phyloP scores from a whole-genome alignment of 257 asterid genomes.

The Scutellaria barbata region DNA sequence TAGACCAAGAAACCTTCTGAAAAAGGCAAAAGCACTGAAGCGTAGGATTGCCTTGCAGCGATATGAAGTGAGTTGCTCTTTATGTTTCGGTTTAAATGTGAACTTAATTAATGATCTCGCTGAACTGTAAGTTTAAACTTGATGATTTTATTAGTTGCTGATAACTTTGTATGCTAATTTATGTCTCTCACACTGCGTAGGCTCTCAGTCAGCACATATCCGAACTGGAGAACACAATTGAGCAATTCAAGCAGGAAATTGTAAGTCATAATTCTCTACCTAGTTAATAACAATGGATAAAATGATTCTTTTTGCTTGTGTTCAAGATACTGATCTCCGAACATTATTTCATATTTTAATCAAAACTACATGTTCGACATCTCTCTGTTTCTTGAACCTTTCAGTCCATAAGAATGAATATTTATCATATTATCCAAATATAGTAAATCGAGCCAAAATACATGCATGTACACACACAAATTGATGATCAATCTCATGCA shows the following conservation, averaged over 20 bases:
- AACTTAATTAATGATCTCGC: conserved; percentile 11
- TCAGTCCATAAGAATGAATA: not conserved
- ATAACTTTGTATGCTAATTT: conserved; percentile 23
- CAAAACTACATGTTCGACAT: conserved; percentile 10
- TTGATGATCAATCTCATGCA: not conserved
- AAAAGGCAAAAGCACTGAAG: conserved; percentile 96
- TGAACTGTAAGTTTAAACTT: not conserved
- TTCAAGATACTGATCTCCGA: not conserved
- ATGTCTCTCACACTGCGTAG: conserved; percentile 47
- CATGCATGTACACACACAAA: no score
- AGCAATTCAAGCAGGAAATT: conserved; percentile 69
- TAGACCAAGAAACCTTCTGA: conserved; percentile 97
- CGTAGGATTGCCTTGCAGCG: conserved; percentile 97
- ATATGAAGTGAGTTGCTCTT: conserved; percentile 70
- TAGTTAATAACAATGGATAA: not conserved
- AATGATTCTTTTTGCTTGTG: not conserved
- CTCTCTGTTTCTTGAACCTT: not conserved
- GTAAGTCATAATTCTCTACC: conserved; percentile 54
- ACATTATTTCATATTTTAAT: not conserved
- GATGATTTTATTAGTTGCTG: conserved; percentile 9
- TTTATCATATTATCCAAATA: not conserved
- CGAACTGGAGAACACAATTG: conserved; percentile 78
- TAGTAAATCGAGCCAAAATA: no score
- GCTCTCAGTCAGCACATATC: conserved; percentile 95
- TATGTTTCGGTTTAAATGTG: conserved; percentile 28